phyloP scores from a whole-genome alignment of 495 filamentous ascomycete species.

The Staphylotrichum longicolle region DNA sequence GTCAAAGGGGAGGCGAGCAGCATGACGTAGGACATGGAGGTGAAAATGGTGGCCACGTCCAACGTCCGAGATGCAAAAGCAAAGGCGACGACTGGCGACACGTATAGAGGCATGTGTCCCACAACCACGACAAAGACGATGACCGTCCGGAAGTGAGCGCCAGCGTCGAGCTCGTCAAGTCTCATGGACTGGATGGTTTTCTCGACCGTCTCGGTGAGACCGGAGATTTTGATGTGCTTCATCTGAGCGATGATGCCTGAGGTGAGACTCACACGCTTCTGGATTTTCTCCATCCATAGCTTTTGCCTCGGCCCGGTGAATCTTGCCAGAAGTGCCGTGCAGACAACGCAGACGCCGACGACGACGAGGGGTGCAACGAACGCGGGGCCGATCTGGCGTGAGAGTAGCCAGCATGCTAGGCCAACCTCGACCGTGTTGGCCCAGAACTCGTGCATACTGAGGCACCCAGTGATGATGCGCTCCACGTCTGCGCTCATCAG shows the following conservation, averaged over 20 bases:
- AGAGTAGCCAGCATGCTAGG: constrained; percentile 56
- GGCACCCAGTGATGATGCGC: constrained; percentile 31
- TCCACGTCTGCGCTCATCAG: constrained; percentile 58
- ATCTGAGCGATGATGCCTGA: constrained; percentile 44
- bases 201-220: constrained; percentile 34
- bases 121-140: constrained; percentile 28
- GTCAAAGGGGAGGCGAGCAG: constrained; percentile 57
- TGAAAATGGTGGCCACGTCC: constrained; percentile 54
- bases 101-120: constrained; percentile 50
- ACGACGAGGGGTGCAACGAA: constrained; percentile 59
- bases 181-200: constrained; percentile 42
- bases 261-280: constrained; percentile 41
- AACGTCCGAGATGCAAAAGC: constrained; percentile 44
- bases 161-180: constrained; percentile 42
- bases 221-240: constrained; percentile 50
- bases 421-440: constrained; percentile 53
- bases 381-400: constrained; percentile 54
- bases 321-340: constrained; percentile 26
- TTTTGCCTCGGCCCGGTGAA: constrained; percentile 38
- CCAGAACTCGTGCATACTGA: constrained; percentile 42
- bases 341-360: constrained; percentile 21
- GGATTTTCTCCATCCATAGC: constrained; percentile 42
- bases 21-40: constrained; percentile 60
- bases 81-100: constrained; percentile 45
- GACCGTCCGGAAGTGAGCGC: constrained; percentile 33